Evolutionary conservation across 2,329 filamentous ascomycete genomes (phyloP).

Genomic region (Botrytis elliptica): DNA sequence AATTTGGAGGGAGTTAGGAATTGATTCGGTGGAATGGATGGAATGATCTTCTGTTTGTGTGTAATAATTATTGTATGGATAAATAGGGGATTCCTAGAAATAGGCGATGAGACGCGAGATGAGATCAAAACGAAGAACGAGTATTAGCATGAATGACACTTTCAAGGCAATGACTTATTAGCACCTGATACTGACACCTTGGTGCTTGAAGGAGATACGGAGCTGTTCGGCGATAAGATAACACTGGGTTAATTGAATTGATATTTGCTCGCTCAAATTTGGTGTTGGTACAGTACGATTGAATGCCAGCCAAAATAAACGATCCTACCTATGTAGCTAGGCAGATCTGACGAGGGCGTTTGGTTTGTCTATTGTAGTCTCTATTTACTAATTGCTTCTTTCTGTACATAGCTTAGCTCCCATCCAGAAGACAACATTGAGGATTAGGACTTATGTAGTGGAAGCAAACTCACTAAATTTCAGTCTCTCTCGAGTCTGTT

Average conservation of each 20-base stretch:
- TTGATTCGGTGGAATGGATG: not conserved
- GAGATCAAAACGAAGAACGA: not conserved
- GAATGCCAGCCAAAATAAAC: not conserved
- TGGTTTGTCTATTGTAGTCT: not conserved
- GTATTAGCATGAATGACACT: not conserved
- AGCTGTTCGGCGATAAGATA: not conserved
- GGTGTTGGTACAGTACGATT: not conserved
- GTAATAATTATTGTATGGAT: slow-evolving; percentile 12
- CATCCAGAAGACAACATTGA: not conserved
- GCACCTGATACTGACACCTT: not conserved
- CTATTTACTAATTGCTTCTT: not conserved
- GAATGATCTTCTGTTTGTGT: not conserved
- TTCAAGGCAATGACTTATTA: no score
- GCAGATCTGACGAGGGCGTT: no score
- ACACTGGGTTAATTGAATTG: not conserved
- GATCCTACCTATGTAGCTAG: no score
- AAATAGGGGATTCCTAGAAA: not conserved
- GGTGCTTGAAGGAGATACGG: not conserved
- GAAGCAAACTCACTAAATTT: not conserved
- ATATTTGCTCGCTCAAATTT: not conserved
- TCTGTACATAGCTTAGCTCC: not conserved
- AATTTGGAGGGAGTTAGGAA: slow-evolving; percentile 14
- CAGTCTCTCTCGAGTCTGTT: not conserved
- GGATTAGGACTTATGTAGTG: not conserved
- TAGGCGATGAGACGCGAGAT: not conserved